These are phyloP conservation scores for Hylodesmum podocarpum DNA, from an alignment of 306 rosid genomes.

Conservation along the genomic window DNA sequence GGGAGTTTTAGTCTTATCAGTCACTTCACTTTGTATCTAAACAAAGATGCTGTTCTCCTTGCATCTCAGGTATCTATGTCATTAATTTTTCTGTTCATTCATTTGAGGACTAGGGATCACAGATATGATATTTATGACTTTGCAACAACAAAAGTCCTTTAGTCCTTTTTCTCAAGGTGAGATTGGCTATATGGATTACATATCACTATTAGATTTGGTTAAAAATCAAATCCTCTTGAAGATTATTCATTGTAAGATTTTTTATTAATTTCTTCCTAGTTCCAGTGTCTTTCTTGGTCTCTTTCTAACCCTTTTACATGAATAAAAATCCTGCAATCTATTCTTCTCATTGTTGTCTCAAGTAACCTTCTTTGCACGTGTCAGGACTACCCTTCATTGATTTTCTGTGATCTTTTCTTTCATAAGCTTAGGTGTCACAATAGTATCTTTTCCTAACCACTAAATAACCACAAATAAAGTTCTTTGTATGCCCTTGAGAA, in stretches of 20 bases:
- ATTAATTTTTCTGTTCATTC: background rate
- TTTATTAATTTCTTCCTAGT: background rate
- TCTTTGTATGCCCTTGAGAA: background rate
- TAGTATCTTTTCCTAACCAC: background rate
- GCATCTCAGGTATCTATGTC: conserved; percentile 62
- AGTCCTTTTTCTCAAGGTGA: background rate
- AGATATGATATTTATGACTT: background rate
- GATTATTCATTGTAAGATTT: background rate
- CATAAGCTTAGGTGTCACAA: background rate
- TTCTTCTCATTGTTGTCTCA: background rate
- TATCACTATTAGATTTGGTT: background rate
- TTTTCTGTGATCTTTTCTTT: background rate
- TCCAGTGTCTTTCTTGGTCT: background rate
- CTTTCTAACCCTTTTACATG: background rate
- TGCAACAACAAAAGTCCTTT: background rate
- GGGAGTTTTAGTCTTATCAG: conserved; percentile 78
- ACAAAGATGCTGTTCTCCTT: conserved; percentile 72
- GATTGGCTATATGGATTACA: background rate
- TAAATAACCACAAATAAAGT: background rate
- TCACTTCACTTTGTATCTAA: conserved; percentile 63
- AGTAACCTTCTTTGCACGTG: background rate
- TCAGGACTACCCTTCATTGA: background rate
- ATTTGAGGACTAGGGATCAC: background rate
- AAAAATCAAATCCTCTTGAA: background rate
- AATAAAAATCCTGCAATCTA: background rate